A percentile compares a stretch with the other conserved stretches of the same genome.
Evolutionary conservation across 1,139 yeast species (phyloP).

Genomic region (Scheffersomyces segobiensis): DNA sequence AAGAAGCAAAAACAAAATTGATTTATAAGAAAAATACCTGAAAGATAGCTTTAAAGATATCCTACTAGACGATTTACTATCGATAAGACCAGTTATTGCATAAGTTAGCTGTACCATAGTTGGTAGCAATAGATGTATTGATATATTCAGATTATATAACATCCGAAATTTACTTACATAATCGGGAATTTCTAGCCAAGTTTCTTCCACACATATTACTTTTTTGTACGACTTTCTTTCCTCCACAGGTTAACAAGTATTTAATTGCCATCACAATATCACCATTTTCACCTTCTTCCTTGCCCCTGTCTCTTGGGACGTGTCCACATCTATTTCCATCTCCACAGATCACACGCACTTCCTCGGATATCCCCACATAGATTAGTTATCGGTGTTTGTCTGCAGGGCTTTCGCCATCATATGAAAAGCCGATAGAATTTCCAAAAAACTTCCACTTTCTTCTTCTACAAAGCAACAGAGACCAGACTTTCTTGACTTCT

Average conservation of each 20-base stretch:
- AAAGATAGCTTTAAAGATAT: background rate
- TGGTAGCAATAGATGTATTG: too few species aligned
- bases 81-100: too few species aligned
- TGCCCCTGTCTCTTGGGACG: background rate
- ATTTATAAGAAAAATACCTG: too few species aligned
- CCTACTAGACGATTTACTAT: too few species aligned
- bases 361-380: background rate
- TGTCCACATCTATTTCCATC: background rate
- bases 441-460: background rate
- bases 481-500: background rate
- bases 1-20: background rate
- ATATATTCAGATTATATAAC: too few species aligned
- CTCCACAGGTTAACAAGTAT: background rate
- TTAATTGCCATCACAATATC: background rate
- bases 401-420: background rate
- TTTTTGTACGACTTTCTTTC: background rate
- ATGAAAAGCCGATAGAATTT: background rate
- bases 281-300: background rate
- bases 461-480: background rate
- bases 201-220: background rate
- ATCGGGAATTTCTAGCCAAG: background rate
- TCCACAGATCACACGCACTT: background rate
- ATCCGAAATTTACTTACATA: too few species aligned
- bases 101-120: too few species aligned
- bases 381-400: background rate